Evolutionary conservation across 2,329 filamentous ascomycete species (phyloP).

Genomic region (Endocalyx cinctus): DNA sequence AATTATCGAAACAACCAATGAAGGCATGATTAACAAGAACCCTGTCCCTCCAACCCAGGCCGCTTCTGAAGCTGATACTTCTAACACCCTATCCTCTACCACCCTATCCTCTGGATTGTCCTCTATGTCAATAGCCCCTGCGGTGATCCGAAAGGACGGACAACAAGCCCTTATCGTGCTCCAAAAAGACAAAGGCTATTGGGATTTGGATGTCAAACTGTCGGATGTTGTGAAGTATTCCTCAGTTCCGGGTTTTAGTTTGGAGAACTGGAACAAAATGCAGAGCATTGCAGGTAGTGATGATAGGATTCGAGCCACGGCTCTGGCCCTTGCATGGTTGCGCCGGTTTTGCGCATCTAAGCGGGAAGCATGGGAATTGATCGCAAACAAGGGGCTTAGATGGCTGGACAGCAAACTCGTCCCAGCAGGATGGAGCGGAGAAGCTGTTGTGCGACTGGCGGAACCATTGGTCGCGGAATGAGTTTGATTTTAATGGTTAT

Average conservation of each 20-base stretch:
- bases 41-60: not conserved
- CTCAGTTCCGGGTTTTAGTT: no score
- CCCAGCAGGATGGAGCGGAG: no score
- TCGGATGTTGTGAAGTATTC: no score
- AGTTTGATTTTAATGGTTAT: no score
- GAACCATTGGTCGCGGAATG: no score
- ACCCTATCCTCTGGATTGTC: no score
- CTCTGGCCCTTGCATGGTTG: not conserved
- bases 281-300: not conserved
- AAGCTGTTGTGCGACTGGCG: no score
- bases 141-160: not conserved
- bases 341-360: not conserved
- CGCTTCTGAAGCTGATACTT: not conserved
- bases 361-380: conserved; percentile 58
- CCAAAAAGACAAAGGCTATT: not conserved
- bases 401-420: conserved; percentile 38
- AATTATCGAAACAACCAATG: not conserved
- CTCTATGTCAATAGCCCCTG: no score
- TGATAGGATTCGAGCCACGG: not conserved
- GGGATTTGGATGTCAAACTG: not conserved
- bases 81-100: not conserved
- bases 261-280: not conserved
- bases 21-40: not conserved
- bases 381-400: conserved; percentile 53
- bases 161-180: not conserved